Base-by-base conservation (phyloP, 768 basidiomycete species). In the Suillus lakei region DNA sequence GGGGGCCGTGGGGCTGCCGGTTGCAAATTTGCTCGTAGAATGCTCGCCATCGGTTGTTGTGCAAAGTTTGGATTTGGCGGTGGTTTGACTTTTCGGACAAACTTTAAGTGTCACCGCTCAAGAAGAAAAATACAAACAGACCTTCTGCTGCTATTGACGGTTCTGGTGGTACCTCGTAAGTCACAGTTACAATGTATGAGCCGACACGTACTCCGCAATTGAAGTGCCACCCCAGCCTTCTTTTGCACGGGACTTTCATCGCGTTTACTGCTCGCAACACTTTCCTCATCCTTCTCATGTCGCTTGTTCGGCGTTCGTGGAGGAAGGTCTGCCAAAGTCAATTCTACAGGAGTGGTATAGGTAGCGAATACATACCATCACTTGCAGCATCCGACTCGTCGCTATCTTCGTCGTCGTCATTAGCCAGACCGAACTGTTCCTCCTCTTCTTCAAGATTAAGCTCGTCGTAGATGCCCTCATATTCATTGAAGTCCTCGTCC, bases 401-500 rank as follows among this genome's bases (percentile, higher is more conserved):
- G 62, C 86, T 91, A 18, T 92, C 90, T 36, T 95, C 89, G 18
- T 95, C 88, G 59, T 95, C 92, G 60, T 89, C 88, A 65, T 77
- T 82, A 62, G 85, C 86, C 50, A 93, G 82, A 63, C 93, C 92
- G 73, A 96, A 95, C 74, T 93, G 91, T 81, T 95, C 95, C 74
- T 99, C 97, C 76, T 98, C 95, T 73, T 98, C 97, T 70, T 98
- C 93, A 54, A 99, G 90, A 72, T 93, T 93, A 67, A 99, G 93
- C 18, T 99, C 98, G 71, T 99, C 98, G 73, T 99, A 99, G 60
- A 99, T 92, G 55, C 94, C 96, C 75, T 96, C 92, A 73, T 99
- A 95, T 76, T 97, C 96, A 65, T 99, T 96, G 77, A 98, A 99
- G 71, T 93, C 92, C 72, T 99, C 98, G 62, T 97, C 95, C 98